Base-by-base conservation (phyloP, 345 rosid genomes). In the Hibiscus trionum region DNA sequence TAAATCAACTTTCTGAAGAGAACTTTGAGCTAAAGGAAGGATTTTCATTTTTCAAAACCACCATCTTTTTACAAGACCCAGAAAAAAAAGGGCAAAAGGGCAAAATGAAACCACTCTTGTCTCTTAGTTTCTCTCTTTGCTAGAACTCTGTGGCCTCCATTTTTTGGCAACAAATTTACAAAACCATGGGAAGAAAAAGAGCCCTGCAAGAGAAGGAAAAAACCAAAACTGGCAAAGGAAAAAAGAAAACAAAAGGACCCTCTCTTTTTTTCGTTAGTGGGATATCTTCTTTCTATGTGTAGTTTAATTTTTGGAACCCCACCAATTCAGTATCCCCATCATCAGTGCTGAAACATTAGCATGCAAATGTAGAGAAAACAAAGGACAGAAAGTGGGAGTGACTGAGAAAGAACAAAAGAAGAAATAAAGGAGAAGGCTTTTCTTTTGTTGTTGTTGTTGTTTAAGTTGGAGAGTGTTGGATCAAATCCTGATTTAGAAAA, bases 81-180 rank as follows among this genome's bases (percentile, higher is more conserved):
- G 76, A 69, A 78, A 73, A 74, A 24, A 69, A 74, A 16, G 50
- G 15, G 58, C 64, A 15, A 17, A 62, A 44, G 47, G 49, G 73
- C 72, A 53, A 71, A 80, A 77, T 69, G 57, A 44, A 78, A 50
- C 21, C 16, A 37, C 35, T 35, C 31, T 39, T 14, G 46, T 42
- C 46, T 42, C 9, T 37, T 37, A 6, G 21, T 5, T 55, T 49
- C 17, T 49, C 29, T 27, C 75, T 52, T 1, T 33, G 73, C 63
- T 82, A 78, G 3, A 70, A 56, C 75, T 72, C 77, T 17, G 75
- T 77, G 37, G 77, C 73, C 73, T 82, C 85, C 85, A 87, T 82
- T 67, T 37, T 44, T 27, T 49, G 16, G 12, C 3, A 61, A 39
- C 2, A 33, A 17, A n/a, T 1, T 9, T 33, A 50, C 39, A 47